Percentiles rank a stretch among this genome's conserved stretches.
These are phyloP conservation scores for Capsicum pubescens DNA, from an alignment of 257 asterid genomes.

Conservation along the genomic window DNA sequence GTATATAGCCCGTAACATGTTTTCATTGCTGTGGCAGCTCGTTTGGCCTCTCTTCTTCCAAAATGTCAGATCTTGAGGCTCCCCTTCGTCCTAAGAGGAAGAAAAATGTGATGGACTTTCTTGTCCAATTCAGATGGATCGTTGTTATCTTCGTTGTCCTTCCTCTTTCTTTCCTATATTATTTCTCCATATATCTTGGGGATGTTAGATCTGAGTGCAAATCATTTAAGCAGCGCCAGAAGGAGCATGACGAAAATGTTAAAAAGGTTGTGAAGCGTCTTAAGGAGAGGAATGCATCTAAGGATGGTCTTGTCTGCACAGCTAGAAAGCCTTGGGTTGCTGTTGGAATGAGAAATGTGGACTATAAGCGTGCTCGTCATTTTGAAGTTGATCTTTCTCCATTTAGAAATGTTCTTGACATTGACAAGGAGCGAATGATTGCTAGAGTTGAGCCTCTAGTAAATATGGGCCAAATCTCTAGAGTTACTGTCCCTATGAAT, in stretches of 20 bases:
- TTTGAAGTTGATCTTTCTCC: slow-evolving; percentile 93
- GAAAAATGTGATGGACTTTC: slow-evolving; percentile 81
- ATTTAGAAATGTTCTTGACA: slow-evolving; percentile 71
- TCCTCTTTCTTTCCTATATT: slow-evolving; percentile 75
- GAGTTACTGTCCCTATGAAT: slow-evolving; percentile 89
- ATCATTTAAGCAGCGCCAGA: slow-evolving; percentile 71
- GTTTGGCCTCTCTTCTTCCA: slow-evolving; percentile 23
- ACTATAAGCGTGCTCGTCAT: slow-evolving; percentile 45
- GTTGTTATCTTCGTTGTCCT: slow-evolving; percentile 83
- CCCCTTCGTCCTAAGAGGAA: slow-evolving; percentile 95
- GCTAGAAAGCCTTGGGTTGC: slow-evolving; percentile 78
- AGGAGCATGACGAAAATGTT: slow-evolving; percentile 60
- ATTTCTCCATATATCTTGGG: slow-evolving; percentile 82
- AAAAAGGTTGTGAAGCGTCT: slow-evolving; percentile 57
- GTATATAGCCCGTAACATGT: neutral
- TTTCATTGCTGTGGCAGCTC: slow-evolving; percentile 31
- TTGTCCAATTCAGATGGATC: slow-evolving; percentile 89
- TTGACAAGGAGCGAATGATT: slow-evolving; percentile 78
- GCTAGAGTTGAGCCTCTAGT: slow-evolving; percentile 95
- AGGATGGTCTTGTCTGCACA: slow-evolving; percentile 82
- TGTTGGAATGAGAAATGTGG: slow-evolving; percentile 96
- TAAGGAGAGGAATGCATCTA: slow-evolving; percentile 49
- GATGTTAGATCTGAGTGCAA: slow-evolving; percentile 74
- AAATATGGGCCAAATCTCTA: slow-evolving; percentile 89
- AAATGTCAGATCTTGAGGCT: slow-evolving; percentile 89